phyloP scores from a whole-genome alignment of 768 basidiomycete genomes.

The Psilocybe cubensis region DNA sequence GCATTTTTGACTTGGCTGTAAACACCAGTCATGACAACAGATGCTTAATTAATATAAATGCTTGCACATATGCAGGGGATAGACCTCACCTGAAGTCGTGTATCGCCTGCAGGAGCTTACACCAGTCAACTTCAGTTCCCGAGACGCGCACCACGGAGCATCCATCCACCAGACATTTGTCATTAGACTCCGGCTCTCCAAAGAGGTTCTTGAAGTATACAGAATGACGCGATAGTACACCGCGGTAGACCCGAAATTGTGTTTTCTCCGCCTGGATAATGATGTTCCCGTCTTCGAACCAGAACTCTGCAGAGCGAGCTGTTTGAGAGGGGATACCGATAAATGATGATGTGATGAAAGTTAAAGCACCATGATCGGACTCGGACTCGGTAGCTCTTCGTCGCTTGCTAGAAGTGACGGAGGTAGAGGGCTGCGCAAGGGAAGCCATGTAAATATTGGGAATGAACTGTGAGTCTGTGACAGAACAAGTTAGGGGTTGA shows the following conservation, averaged over 20 bases:
- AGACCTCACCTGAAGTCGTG: neutral
- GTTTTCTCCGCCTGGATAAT: neutral
- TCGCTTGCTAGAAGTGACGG: too few relatives aligned
- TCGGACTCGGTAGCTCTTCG: too few relatives aligned
- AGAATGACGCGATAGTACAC: neutral
- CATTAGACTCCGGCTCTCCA: neutral
- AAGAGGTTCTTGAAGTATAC: neutral
- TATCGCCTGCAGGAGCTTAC: neutral
- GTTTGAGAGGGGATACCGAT: too few relatives aligned
- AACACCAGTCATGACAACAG: neutral
- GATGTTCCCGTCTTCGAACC: constrained; percentile 10
- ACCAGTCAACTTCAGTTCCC: neutral
- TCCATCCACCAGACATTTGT: neutral
- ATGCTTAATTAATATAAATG: neutral
- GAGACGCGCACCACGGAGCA: neutral
- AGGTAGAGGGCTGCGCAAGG: too few relatives aligned
- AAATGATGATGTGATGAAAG: too few relatives aligned
- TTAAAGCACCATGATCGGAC: too few relatives aligned
- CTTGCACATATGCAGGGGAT: too few relatives aligned
- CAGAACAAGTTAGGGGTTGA: too few relatives aligned
- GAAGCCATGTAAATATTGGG: too few relatives aligned
- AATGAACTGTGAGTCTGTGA: too few relatives aligned
- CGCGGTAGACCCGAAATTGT: constrained; percentile 3
- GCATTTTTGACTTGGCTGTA: neutral
- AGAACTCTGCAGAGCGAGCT: neutral